Conservation (phyloP, 805 yeast genomes). For the Yamadazyma takamatsuzukensis region DNA sequence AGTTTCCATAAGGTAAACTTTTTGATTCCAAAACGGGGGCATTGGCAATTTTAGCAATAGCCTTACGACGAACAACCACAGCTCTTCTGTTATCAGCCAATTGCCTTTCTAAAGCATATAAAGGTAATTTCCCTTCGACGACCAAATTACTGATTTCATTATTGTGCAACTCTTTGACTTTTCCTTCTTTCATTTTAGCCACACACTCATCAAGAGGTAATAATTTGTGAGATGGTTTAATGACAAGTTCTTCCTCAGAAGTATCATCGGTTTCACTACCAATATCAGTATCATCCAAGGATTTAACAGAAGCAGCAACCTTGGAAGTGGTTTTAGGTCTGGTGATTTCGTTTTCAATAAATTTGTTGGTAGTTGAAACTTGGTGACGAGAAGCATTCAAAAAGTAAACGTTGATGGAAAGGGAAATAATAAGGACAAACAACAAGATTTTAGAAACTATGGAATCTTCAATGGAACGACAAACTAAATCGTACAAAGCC, state of each 20-base stretch:
- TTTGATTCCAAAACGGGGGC: constrained; percentile 74
- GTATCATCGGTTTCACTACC: constrained; percentile 14
- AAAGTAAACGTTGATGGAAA: constrained; percentile 78
- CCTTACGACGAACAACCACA: constrained; percentile 85
- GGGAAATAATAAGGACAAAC: constrained; percentile 67
- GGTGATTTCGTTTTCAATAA: constrained; percentile 37
- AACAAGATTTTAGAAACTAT: constrained; percentile 74
- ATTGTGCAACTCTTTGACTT: constrained; percentile 60
- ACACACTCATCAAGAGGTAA: constrained; percentile 64
- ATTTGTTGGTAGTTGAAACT: constrained; percentile 39
- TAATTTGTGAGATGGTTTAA: constrained; percentile 16
- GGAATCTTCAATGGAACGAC: constrained; percentile 73
- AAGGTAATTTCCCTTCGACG: constrained; percentile 73
- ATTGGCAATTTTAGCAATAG: constrained; percentile 79
- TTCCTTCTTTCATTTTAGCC: constrained; percentile 64
- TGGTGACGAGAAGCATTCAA: constrained; percentile 81
- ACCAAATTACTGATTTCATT: constrained; percentile 74
- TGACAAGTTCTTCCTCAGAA: constrained; percentile 19
- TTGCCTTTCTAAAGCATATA: constrained; percentile 92
- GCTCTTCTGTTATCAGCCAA: constrained; percentile 88
- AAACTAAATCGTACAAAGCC: constrained; percentile 50
- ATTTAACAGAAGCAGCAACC: constrained; percentile 8
- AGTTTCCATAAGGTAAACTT: constrained; percentile 73
- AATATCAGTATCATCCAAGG: constrained; percentile 14
- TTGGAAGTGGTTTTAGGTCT: constrained; percentile 19